Percentiles rank a stretch among this genome's conserved stretches.
These are phyloP conservation scores for Gaillardinia entomophila DNA, from an alignment of 805 yeast genomes.

Conservation along the genomic window DNA sequence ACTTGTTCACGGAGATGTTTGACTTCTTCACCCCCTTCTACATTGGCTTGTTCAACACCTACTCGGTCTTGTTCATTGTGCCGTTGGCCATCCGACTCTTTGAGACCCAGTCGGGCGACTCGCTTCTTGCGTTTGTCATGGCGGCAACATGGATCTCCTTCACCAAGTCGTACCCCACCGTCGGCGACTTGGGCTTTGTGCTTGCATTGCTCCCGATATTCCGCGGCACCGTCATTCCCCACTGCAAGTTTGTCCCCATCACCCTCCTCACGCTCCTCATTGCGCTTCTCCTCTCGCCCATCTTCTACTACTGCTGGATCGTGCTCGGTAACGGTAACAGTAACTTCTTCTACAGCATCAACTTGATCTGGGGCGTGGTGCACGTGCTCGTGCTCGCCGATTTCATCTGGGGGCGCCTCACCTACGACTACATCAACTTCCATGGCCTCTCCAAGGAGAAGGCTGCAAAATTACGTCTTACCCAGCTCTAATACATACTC, in stretches of 20 bases:
- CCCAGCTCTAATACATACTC: slow-evolving; percentile 34
- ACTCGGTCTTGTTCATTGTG: slow-evolving; percentile 55
- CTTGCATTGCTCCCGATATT: slow-evolving; percentile 37
- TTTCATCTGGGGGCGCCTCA: slow-evolving; percentile 73
- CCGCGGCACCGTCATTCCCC: slow-evolving; percentile 41
- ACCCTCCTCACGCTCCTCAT: slow-evolving; percentile 42
- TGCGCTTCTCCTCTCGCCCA: slow-evolving; percentile 68
- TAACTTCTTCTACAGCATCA: slow-evolving; percentile 93
- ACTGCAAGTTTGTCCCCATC: slow-evolving; percentile 41
- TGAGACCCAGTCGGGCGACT: slow-evolving; percentile 34
- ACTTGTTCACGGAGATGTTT: slow-evolving; percentile 92
- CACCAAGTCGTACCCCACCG: slow-evolving; percentile 80
- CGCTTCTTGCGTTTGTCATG: slow-evolving; percentile 49
- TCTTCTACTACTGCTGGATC: slow-evolving; percentile 92
- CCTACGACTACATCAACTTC: slow-evolving; percentile 50
- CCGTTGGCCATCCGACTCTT: slow-evolving; percentile 72
- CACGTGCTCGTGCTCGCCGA: slow-evolving; percentile 67
- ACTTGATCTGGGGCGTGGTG: slow-evolving; percentile 70
- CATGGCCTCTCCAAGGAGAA: slow-evolving; percentile 35
- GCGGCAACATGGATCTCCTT: slow-evolving; percentile 44
- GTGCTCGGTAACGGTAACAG: slow-evolving; percentile 92
- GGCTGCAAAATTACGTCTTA: slow-evolving; percentile 30
- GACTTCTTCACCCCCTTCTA: slow-evolving; percentile 82
- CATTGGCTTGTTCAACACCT: slow-evolving; percentile 76
- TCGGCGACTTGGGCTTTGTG: slow-evolving; percentile 62